Base-by-base conservation (phyloP, 257 asterid genomes). In the Solanum rostratum region DNA sequence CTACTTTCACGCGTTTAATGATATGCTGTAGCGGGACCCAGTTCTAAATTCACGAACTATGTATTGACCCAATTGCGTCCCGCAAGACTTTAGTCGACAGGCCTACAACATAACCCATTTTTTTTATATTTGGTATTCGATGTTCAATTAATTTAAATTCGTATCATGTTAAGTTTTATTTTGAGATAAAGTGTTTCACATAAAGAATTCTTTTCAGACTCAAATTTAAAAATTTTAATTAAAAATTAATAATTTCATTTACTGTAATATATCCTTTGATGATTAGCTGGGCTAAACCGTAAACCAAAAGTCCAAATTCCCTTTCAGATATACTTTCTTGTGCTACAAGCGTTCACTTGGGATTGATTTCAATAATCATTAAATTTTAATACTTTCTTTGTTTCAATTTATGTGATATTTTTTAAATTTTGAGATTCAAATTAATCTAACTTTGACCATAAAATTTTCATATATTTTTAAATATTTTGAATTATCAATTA, bases 141-240 rank as follows among this genome's bases (percentile, higher is more conserved):
- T 39, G 9, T 39, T 22, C 0, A 1, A 24, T 22, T 60, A 60
- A 60, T 62, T 62, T 0, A 0, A 0, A 62, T 62, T 62, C 1
- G 12, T 0, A 0, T 5, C 0, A 0, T 27, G 0, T 2, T 24
- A 24, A 3, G 1, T 24, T 0, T 2, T 0, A 24, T 22, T 59
- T 10, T 9, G 2, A 11, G 4, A 1, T 0, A 0, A 57, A 57
- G 2, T 0, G 3, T 2, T 57, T 20, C 3, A 3, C 9, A n/a
- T 4, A 0, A 43, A 0, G 1, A 1, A 20, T 57, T 57, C n/a
- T n/a, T 13, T 13, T 2, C 3, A 20, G 0, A 9, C 9, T 39
- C 0, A 20, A 9, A 20, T 20, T 57, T 0, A 2, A 57, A 0
- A 20, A 0, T 0, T 57, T 0, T 57, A 0, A 20, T 57, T 57